Evolutionary conservation across 2,329 filamentous ascomycete species (phyloP), one percentile per base, ranked within the genome.

Genomic region (Claviceps capensis): DNA sequence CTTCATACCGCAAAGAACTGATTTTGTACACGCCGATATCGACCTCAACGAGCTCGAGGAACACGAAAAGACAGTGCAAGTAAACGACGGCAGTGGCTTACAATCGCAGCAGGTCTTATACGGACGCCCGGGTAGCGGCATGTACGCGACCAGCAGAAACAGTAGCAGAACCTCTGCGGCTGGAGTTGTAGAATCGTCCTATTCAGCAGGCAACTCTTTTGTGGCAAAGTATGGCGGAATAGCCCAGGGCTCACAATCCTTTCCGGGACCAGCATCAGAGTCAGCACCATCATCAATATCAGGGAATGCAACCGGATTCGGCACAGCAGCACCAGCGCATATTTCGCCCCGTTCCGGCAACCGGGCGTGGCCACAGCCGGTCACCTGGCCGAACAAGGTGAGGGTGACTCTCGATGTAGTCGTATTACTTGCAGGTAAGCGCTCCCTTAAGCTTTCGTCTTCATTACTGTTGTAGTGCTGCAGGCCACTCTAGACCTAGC

Each of bases 21-120:
- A 85, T 17, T 81, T 77, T 51, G 71, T 85, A 1, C 75, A 77
- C 47, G 76, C 77, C 8, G 74, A 84, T 48, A 65, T 85, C 22
- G 72, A 77, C 47, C 58, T 70, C 0, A 60, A 61, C 3, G 67
- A 69, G 2, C 72, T 78, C 7, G 48, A 40, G 17, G n/a, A 14
- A 14, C n/a, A 48, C 40, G 47, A 40, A 13, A n/a, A 43, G 9
- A 16, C 30, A 16, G n/a, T 36, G 5, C 34, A 4, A 22, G 17
- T 13, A 9, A 47, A 36, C 38, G 17, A 13, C 19, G 14, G 30
- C 44, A 7, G 14, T 7, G 23, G 26, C 16, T 19, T 14, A 30
- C 48, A 30, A 6, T 23, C 38, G 26, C 48, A 45, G n/a, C 47
- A 45, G n/a, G 3, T 36, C 11, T 19, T 16, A 2, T 42, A 42